Conservation (phyloP, 805 yeast species). For the Hanseniaspora vineae region DNA sequence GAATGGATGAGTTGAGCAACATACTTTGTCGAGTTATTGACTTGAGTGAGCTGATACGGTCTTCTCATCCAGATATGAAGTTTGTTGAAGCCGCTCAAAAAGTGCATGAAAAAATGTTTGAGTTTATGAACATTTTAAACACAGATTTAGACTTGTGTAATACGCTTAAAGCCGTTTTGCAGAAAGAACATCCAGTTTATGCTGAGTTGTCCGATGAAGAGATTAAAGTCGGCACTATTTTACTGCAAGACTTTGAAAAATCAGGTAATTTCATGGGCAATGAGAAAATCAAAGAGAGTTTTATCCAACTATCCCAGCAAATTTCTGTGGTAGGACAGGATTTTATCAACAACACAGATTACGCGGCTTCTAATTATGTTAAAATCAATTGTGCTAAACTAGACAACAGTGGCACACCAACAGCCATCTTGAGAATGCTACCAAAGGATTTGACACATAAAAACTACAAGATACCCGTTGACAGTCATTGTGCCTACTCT, state of each 20-base stretch:
- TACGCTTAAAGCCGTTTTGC: constrained; percentile 28
- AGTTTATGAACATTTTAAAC: constrained; percentile 84
- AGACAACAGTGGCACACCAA: constrained; percentile 10
- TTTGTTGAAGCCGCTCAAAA: constrained; percentile 75
- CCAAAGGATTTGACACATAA: constrained; percentile 27
- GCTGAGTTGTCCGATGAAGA: constrained; percentile 57
- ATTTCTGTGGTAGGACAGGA: constrained; percentile 74
- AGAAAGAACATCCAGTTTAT: not conserved
- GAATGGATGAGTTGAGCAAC: constrained; percentile 77
- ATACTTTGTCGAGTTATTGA: constrained; percentile 86
- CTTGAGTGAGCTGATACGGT: constrained; percentile 82
- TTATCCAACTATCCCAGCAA: constrained; percentile 66
- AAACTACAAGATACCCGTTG: constrained; percentile 39
- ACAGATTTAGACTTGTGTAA: constrained; percentile 64
- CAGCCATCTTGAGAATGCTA: constrained; percentile 15
- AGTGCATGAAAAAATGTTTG: constrained; percentile 80
- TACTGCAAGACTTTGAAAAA: constrained; percentile 74
- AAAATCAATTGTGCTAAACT: constrained; percentile 15
- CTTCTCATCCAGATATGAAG: constrained; percentile 63
- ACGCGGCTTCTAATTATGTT: constrained; percentile 10
- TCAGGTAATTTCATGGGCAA: constrained; percentile 78
- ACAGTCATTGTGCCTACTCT: constrained; percentile 52
- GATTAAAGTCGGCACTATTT: constrained; percentile 62
- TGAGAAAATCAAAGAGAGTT: constrained; percentile 46
- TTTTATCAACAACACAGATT: constrained; percentile 30